Percentiles rank a stretch among this genome's conserved stretches.
Conservation (phyloP, 2,329 filamentous ascomycete genomes). For the Hyphodiscus sp. region DNA sequence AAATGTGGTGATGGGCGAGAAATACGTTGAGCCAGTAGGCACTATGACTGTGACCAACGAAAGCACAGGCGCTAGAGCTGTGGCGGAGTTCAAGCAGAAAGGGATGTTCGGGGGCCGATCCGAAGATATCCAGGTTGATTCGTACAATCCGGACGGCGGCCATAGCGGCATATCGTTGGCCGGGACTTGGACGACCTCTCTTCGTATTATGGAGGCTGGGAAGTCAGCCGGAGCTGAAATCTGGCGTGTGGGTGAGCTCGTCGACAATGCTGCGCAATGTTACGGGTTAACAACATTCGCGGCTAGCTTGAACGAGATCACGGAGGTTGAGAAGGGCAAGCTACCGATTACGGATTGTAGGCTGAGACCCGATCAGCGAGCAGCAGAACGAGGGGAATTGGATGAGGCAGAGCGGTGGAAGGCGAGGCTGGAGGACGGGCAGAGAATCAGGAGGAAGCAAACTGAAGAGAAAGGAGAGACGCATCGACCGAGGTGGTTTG, state of each 20-base stretch:
- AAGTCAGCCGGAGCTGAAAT: constrained; percentile 58
- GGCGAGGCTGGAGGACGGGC: constrained; percentile 75
- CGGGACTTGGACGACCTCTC: constrained; percentile 78
- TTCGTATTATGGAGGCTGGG: constrained; percentile 61
- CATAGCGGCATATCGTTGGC: constrained; percentile 60
- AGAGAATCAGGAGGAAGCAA: constrained; percentile 66
- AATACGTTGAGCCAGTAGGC: constrained; percentile 93
- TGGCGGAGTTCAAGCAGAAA: constrained; percentile 87
- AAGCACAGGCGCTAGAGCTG: constrained; percentile 71
- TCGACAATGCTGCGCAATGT: constrained; percentile 69
- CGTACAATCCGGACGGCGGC: constrained; percentile 59
- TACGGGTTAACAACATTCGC: constrained; percentile 90
- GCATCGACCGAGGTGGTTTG: constrained; percentile 80
- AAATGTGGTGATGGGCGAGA: constrained; percentile 96
- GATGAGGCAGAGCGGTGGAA: constrained; percentile 83
- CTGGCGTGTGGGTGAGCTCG: constrained; percentile 73
- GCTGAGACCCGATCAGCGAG: constrained; percentile 79
- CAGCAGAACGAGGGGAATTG: constrained; percentile 73
- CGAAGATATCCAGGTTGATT: constrained; percentile 79
- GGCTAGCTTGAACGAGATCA: constrained; percentile 81
- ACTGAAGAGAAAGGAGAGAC: constrained; percentile 69
- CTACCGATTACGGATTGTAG: constrained; percentile 78
- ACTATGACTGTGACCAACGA: constrained; percentile 84
- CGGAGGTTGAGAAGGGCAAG: constrained; percentile 65
- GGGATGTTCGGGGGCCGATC: constrained; percentile 95